phyloP scores from a whole-genome alignment of 805 yeast species.

The Grigorovia transvaalensis region DNA sequence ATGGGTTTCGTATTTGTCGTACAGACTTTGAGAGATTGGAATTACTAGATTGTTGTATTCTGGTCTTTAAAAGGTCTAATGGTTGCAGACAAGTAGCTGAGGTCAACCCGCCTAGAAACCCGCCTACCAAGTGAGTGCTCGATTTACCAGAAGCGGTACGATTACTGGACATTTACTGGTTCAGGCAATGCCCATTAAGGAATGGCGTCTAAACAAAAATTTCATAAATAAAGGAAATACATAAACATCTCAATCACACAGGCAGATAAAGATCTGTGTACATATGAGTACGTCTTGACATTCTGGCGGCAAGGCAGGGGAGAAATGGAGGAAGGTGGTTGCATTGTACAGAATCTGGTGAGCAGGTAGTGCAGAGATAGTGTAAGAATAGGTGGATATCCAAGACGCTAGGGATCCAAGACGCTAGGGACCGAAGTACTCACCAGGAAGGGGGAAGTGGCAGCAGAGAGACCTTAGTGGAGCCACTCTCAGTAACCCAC shows the following conservation, averaged over 20 bases:
- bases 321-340: too few relatives aligned
- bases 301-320: too few relatives aligned
- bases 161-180: not conserved
- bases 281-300: too few relatives aligned
- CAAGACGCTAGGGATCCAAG: too few relatives aligned
- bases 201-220: not conserved
- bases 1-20: constrained; percentile 32
- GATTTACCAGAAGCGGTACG: constrained; percentile 6
- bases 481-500: too few relatives aligned
- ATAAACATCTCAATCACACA: not conserved
- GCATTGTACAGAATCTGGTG: too few relatives aligned
- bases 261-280: too few relatives aligned
- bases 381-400: too few relatives aligned
- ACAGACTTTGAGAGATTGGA: constrained; percentile 26
- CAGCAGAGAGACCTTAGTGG: too few relatives aligned
- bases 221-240: not conserved
- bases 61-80: constrained; percentile 75
- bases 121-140: constrained; percentile 56
- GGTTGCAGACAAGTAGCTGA: constrained; percentile 81
- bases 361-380: too few relatives aligned
- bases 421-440: too few relatives aligned
- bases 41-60: constrained; percentile 55
- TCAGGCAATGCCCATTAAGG: not conserved
- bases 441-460: too few relatives aligned
- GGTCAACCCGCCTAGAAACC: constrained; percentile 74